These are phyloP conservation scores for Neurospora sp. DNA, from an alignment of 2,329 filamentous ascomycete species.

Conservation along the genomic window DNA sequence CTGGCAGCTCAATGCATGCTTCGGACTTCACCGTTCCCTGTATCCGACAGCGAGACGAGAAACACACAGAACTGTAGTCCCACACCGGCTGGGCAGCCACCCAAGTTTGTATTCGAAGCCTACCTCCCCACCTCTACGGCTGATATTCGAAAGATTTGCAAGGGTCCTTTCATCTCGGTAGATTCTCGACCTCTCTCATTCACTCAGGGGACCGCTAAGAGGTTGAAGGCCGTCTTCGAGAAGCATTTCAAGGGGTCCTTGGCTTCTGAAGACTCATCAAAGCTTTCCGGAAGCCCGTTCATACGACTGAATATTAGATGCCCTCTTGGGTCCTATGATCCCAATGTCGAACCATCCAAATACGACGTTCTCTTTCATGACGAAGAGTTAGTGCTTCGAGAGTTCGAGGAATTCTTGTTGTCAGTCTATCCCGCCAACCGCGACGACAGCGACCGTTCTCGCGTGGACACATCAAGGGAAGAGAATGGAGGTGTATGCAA, in stretches of 20 bases:
- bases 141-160: constrained; percentile 32
- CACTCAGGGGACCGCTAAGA: constrained; percentile 47
- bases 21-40: constrained; percentile 9
- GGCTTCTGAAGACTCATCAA: background rate
- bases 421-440: constrained; percentile 25
- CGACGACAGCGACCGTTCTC: background rate
- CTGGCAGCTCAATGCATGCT: constrained; percentile 46
- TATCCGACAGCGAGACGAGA: constrained; percentile 6
- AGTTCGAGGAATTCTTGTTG: constrained; percentile 36
- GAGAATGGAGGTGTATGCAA: background rate
- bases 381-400: constrained; percentile 33
- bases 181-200: constrained; percentile 56
- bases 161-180: constrained; percentile 55
- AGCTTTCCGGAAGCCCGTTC: constrained; percentile 42
- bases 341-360: constrained; percentile 63
- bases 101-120: constrained; percentile 41
- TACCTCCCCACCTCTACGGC: constrained; percentile 46
- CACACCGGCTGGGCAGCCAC: background rate
- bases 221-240: constrained; percentile 45
- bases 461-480: constrained; percentile 1
- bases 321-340: constrained; percentile 54
- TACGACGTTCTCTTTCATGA: constrained; percentile 61
- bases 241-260: constrained; percentile 30
- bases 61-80: constrained; percentile 3
- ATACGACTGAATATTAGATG: constrained; percentile 55